A percentile compares a stretch with the other conserved stretches of the same genome.
These are phyloP conservation scores for Exophiala lecanii-corni DNA, from an alignment of 2,329 filamentous ascomycete genomes.

Conservation along the genomic window DNA sequence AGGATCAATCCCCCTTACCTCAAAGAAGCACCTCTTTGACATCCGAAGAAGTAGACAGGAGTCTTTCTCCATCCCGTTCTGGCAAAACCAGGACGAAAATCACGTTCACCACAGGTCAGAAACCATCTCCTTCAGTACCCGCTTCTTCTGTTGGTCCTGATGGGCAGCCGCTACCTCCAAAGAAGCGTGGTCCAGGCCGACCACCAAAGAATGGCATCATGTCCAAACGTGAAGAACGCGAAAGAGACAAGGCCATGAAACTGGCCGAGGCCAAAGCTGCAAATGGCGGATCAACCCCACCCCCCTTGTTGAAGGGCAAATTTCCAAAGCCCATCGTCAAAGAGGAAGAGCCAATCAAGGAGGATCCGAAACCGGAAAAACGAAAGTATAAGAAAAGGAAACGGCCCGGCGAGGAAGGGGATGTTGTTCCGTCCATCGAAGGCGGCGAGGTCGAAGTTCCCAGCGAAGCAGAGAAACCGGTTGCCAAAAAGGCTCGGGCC, in stretches of 20 bases:
- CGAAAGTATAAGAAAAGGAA: conserved; percentile 47
- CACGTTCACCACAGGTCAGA: conserved; percentile 11
- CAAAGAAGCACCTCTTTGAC: conserved; percentile 12
- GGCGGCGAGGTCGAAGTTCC: conserved; percentile 18
- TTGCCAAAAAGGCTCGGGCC: conserved; percentile 37
- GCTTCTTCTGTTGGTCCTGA: conserved; percentile 18
- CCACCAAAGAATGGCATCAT: conserved; percentile 65
- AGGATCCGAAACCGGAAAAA: conserved; percentile 40
- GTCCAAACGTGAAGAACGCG: conserved; percentile 58
- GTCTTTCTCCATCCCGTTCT: conserved; percentile 12
- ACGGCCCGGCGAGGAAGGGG: conserved; percentile 41
- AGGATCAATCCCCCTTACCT: conserved; percentile 8
- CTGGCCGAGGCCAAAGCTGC: conserved; percentile 39
- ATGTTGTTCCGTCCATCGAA: conserved; percentile 41
- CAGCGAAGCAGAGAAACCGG: conserved; percentile 19
- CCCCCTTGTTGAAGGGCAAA: conserved; percentile 32
- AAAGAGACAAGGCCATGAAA: conserved; percentile 51
- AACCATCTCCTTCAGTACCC: conserved; percentile 6
- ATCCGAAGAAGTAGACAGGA: conserved; percentile 16
- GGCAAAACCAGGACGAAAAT: conserved; percentile 19
- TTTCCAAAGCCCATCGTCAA: conserved; percentile 23
- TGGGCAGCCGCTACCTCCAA: conserved; percentile 25
- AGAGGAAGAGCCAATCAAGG: conserved; percentile 31
- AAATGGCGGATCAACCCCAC: conserved; percentile 44
- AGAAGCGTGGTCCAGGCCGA: conserved; percentile 55